Evolutionary conservation across 106 monocot genomes (phyloP), one percentile per base, ranked within the genome.

Genomic region (Dendrobium catenatum): DNA sequence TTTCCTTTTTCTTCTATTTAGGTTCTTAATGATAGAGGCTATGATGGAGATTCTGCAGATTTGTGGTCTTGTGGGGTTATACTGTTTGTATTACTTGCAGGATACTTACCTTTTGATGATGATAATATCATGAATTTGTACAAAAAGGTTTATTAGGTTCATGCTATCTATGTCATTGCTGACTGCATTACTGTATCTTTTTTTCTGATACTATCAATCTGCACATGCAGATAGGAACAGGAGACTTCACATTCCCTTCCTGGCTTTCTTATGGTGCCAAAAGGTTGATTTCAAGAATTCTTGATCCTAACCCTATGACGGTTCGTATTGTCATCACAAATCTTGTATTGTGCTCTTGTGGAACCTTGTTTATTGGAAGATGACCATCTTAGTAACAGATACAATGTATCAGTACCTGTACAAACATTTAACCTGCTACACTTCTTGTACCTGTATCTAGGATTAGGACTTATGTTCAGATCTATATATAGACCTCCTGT

Each of bases 41-140:
- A 94, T 87, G 90, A 94, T 86, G 94, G 94, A 48, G 91, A 85
- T 64, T 90, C 93, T 27, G 95, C 95, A 44, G 95, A 95, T 77
- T 78, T 95, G 33, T 95, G 95, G 95, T 95, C 95, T 37, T 95
- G 95, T 77, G 95, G 95, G n/a, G 95, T 95, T 29, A 86, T 95
- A 75, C 85, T 95, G 1, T 95, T 95, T 81, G 92, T 95, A 66
- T 81, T 95, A 80, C 95, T 95, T 76, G 90, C 95, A 86, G 95
- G 95, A 55, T 95, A 93, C 85, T 93, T 95, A 81, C 95, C 95
- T 85, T 95, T 93, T 84, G 95, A 93, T 88, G 95, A 95, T 86
- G 79, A 86, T 85, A 95, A 95, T 84, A 80, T 91, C 75, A 84
- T 91, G 86, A 82, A n/a, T 48, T 82, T 95, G 31, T 93, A 93